phyloP scores from a whole-genome alignment of 202 grass and related monocot genomes.

The Digitaria exilis region DNA sequence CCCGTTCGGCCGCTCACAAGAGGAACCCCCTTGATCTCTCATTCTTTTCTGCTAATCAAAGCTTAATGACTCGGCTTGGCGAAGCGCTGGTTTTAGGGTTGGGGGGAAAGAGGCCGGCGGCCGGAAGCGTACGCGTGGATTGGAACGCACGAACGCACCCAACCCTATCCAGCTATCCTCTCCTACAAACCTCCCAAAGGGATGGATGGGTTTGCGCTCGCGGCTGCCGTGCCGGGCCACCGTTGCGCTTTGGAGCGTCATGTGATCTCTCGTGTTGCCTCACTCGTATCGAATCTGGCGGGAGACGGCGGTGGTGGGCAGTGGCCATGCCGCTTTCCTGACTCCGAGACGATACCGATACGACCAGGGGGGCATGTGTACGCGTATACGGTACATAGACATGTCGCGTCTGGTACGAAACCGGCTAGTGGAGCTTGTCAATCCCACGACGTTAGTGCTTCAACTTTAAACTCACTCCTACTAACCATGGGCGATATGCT shows the following conservation, averaged over 20 bases:
- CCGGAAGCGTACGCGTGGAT: neutral
- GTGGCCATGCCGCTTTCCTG: neutral
- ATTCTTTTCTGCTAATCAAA: neutral
- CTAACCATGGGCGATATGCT: no score
- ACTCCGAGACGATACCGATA: neutral
- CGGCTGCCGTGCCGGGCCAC: no score
- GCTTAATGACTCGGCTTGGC: neutral
- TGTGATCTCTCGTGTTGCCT: no score
- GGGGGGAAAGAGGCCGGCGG: neutral
- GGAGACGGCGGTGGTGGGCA: no score
- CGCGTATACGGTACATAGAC: neutral
- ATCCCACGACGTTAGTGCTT: no score
- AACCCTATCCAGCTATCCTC: neutral
- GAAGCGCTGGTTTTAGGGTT: neutral
- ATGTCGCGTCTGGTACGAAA: neutral
- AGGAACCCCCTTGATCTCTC: no score
- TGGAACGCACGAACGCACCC: neutral
- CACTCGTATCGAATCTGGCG: no score
- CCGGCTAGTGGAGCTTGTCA: neutral
- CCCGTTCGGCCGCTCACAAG: neutral
- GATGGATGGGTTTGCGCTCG: no score
- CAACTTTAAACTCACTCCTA: no score
- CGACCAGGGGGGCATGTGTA: neutral
- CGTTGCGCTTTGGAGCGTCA: no score
- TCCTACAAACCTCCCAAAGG: neutral